phyloP scores from a whole-genome alignment of 345 rosid genomes.

The Arabis hirsuta region DNA sequence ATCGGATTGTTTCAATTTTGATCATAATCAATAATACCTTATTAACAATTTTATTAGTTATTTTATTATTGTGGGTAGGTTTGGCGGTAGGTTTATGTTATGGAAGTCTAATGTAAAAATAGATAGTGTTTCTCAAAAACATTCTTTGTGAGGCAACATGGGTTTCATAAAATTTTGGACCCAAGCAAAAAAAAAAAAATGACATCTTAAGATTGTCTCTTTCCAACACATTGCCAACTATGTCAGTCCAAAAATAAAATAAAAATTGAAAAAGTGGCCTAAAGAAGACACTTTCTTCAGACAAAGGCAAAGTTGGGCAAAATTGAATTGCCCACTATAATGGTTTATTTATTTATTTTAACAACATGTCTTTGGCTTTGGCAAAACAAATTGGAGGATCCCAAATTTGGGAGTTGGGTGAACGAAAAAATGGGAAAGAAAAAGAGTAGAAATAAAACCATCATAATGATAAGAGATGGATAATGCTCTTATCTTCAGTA shows the following conservation, averaged over 20 bases:
- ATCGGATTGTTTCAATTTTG: too few relatives aligned
- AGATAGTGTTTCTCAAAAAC: constrained; percentile 35
- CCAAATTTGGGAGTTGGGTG: constrained; percentile 41
- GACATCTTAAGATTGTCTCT: constrained; percentile 45
- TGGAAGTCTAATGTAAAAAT: constrained; percentile 23
- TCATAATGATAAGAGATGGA: constrained; percentile 35
- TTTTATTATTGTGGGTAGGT: constrained; percentile 33
- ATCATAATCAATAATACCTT: neutral
- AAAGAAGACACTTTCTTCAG: constrained; percentile 60
- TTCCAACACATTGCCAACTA: constrained; percentile 51
- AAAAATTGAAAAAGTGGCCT: constrained; percentile 40
- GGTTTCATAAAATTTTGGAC: constrained; percentile 32
- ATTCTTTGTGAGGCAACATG: constrained; percentile 42
- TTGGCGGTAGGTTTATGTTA: constrained; percentile 30
- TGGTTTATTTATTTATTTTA: constrained; percentile 31
- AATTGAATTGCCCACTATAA: constrained; percentile 42
- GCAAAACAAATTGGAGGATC: constrained; percentile 45
- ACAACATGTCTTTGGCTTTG: constrained; percentile 29
- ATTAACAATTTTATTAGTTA: constrained; percentile 2
- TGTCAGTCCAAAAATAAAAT: constrained; percentile 40
- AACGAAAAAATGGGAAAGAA: constrained; percentile 30
- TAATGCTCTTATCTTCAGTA: constrained; percentile 34
- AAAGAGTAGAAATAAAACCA: constrained; percentile 31
- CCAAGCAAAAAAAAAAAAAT: constrained; percentile 7
- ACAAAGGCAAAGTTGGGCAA: constrained; percentile 59